Evolutionary conservation across 352 stramenopile species (phyloP).

Genomic region (Globisporangium canariense): DNA sequence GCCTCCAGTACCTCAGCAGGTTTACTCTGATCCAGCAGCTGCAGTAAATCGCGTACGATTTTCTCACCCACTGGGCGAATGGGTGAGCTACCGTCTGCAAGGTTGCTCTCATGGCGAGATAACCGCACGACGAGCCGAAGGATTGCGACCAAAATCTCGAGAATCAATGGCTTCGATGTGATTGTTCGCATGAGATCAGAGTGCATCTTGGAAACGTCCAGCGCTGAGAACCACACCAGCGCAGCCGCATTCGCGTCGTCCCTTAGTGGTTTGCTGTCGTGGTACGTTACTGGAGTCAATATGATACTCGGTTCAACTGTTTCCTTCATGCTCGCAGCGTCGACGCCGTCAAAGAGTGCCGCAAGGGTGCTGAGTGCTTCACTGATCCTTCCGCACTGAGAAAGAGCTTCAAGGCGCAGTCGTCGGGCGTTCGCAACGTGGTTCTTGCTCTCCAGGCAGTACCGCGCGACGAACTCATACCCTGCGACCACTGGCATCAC

Average conservation of each 20-base stretch:
- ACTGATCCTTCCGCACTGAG: slow-evolving; percentile 46
- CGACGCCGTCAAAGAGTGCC: slow-evolving; percentile 25
- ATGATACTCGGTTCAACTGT: slow-evolving; percentile 1
- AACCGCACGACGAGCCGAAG: slow-evolving; percentile 31
- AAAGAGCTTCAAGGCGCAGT: slow-evolving; percentile 45
- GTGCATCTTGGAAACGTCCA: slow-evolving; percentile 25
- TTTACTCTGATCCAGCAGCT: slow-evolving; percentile 10
- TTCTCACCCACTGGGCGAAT: slow-evolving; percentile 26
- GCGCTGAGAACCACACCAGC: slow-evolving; percentile 30
- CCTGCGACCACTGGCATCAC: slow-evolving; percentile 54
- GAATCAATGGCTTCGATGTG: slow-evolving; percentile 15
- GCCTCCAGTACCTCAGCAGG: not conserved
- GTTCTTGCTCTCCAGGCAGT: slow-evolving; percentile 42
- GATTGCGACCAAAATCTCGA: slow-evolving; percentile 29
- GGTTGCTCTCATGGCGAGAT: slow-evolving; percentile 26
- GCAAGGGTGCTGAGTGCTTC: slow-evolving; percentile 43
- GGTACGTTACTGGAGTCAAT: slow-evolving; percentile 22
- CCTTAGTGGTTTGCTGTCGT: slow-evolving; percentile 37
- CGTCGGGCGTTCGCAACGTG: slow-evolving; percentile 51
- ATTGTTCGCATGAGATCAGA: slow-evolving; percentile 1
- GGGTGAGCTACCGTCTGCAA: slow-evolving; percentile 22
- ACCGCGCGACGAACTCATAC: slow-evolving; percentile 47
- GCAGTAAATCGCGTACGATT: slow-evolving; percentile 26
- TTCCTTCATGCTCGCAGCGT: not conserved
- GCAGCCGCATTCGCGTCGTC: slow-evolving; percentile 31